phyloP scores from a whole-genome alignment of 148 eudicot genomes.

The Arctostaphylos glauca region DNA sequence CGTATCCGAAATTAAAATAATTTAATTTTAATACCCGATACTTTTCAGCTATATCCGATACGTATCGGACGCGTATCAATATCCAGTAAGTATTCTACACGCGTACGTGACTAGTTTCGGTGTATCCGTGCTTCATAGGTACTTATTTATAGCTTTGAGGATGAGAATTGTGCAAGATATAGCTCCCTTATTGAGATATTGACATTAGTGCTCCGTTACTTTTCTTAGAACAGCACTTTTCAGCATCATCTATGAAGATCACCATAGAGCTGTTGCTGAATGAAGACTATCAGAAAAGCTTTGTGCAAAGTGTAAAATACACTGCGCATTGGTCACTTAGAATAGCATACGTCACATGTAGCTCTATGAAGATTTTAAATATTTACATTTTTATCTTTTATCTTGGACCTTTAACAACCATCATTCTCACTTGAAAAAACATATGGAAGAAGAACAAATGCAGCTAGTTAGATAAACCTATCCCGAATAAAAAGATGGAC shows the following conservation, averaged over 20 bases:
- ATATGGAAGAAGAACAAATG: constrained; percentile 6
- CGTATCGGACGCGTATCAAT: too few relatives aligned
- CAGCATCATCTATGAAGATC: background rate
- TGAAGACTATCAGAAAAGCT: constrained; percentile 8
- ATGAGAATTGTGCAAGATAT: background rate
- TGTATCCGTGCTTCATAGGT: too few relatives aligned
- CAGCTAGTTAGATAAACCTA: background rate
- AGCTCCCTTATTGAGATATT: background rate
- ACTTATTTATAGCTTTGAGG: background rate
- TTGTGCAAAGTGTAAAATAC: background rate
- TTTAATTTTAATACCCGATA: too few relatives aligned
- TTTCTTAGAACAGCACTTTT: background rate
- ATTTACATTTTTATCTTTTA: constrained; percentile 1
- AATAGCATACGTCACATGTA: background rate
- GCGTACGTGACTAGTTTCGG: too few relatives aligned
- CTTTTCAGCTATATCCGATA: too few relatives aligned
- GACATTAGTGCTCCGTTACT: background rate
- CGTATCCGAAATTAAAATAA: too few relatives aligned
- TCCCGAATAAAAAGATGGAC: background rate
- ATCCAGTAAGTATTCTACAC: too few relatives aligned
- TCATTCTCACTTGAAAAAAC: background rate
- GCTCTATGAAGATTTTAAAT: background rate
- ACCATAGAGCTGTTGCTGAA: background rate
- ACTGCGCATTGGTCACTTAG: background rate
- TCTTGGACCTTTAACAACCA: background rate